Conservation (phyloP, 2,329 filamentous ascomycete species). For the Xylariaceae sp. region DNA sequence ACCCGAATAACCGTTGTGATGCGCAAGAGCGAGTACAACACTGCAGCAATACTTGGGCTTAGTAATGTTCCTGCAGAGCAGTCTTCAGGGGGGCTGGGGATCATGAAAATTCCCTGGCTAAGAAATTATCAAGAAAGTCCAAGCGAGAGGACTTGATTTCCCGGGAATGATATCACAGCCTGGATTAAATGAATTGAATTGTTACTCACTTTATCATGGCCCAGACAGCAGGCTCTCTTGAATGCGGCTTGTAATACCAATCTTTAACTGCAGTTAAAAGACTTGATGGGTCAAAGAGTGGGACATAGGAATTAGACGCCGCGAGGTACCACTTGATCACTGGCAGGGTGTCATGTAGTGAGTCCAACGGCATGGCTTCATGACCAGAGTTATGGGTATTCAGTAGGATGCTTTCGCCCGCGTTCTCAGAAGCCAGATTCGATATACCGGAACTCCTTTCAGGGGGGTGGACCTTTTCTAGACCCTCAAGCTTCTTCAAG, state of each 20-base stretch:
- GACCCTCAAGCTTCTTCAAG: constrained; percentile 21
- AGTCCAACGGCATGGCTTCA: constrained; percentile 32
- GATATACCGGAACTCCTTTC: neutral
- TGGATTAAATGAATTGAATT: neutral
- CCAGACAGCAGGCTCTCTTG: constrained; percentile 42
- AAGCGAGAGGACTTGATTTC: no score
- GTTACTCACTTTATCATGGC: constrained; percentile 42
- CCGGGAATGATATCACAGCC: no score
- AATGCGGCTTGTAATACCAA: constrained; percentile 42
- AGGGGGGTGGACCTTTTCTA: neutral
- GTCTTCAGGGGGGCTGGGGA: neutral
- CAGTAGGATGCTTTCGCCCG: neutral
- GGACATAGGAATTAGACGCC: constrained; percentile 43
- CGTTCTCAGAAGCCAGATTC: neutral
- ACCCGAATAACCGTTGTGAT: constrained; percentile 35
- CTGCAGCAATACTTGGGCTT: constrained; percentile 19
- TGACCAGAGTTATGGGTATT: neutral
- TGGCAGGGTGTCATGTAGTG: constrained; percentile 43
- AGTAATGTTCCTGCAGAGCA: neutral
- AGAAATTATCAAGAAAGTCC: no score
- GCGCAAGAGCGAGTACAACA: constrained; percentile 46
- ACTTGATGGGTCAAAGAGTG: constrained; percentile 43
- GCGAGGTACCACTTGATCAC: constrained; percentile 46
- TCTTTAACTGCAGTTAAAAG: constrained; percentile 44
- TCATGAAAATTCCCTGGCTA: no score